Percentiles rank a stretch among this genome's conserved stretches.
Conservation (phyloP, 345 rosid species). For the Brassica carinata region DNA sequence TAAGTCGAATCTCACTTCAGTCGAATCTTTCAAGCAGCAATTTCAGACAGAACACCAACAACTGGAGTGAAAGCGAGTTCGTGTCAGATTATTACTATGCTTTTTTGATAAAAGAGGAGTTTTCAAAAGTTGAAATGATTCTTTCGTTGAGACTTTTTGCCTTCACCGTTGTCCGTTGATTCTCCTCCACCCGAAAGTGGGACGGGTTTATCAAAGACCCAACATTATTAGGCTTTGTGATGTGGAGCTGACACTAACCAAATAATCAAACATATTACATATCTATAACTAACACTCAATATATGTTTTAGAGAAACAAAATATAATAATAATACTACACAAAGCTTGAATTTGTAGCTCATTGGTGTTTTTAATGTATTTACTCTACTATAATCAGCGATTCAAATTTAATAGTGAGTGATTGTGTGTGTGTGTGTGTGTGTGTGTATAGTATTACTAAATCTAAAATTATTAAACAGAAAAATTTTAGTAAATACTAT, state of each 20-base stretch:
- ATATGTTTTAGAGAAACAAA: too few species aligned
- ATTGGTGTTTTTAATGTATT: not conserved
- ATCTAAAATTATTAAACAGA: not conserved
- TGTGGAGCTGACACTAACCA: conserved; percentile 42
- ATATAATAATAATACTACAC: not conserved
- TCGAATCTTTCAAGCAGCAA: conserved; percentile 12
- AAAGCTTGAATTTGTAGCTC: not conserved
- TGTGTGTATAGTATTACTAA: not conserved
- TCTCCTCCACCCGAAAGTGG: conserved; percentile 24
- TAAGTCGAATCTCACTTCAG: conserved; percentile 17
- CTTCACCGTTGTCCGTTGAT: conserved; percentile 34
- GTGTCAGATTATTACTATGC: not conserved
- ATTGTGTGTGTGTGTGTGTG: not conserved
- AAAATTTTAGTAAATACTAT: not conserved
- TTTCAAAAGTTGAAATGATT: conserved; percentile 19
- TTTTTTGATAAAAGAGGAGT: not conserved
- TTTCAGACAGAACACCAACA: conserved; percentile 25
- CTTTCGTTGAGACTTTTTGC: conserved; percentile 18
- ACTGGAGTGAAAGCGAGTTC: conserved; percentile 12
- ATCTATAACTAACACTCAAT: too few species aligned
- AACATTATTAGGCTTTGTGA: conserved; percentile 35
- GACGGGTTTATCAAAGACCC: conserved; percentile 21
- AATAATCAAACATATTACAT: conserved; percentile 1
- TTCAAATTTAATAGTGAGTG: not conserved
- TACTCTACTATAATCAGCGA: not conserved